Evolutionary conservation across 1,284 basidiomycete species (phyloP), one percentile per base, ranked within the genome.

Genomic region (Earliella scabrosa): DNA sequence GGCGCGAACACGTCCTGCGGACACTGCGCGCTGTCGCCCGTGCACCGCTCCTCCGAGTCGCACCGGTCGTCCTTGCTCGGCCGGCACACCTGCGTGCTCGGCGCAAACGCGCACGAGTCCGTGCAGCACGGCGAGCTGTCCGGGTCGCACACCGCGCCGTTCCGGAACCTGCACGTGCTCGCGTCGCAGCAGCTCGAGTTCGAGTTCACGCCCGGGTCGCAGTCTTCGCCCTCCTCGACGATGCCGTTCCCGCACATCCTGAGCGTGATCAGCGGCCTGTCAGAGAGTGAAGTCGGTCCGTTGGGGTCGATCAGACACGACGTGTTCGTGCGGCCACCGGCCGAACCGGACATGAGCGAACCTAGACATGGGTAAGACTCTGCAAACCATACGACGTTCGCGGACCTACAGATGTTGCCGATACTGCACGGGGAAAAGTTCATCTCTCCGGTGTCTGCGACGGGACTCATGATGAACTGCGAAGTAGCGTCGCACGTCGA

Each of bases 181-280:
- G 85, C 68, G 72, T 95, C 83, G 75, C 93, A 97, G 75, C 93
- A 96, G 3, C 83, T 72, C 13, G 88, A 89, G 45, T 76, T 76
- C 26, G 76, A 67, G 54, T 81, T 82, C 16, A 74, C 70, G 34
- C 94, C 94, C 0, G 94, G 93, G 71, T 97, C 94, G 71, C 95
- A 97, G 54, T 96, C 90, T 75, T 96, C 93, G 41, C 90, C 86
- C 0, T 65, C 68, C 68, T 90, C 83, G 55, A 92, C 85, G 58
- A 92, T 90, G 48, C 90, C 90, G 69, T 92, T 92, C 13, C 90
- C 90, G 67, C 90, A 92, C 85, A 88, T 88, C 63, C 87, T 78
- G 14, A 89, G 74, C 5, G 85, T 82, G 60, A 90, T 82, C 2
- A 77, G 77, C 52, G 76, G 68, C 29, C 54, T 61, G 11, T 20